A percentile compares a stretch with the other conserved stretches of the same genome.
phyloP scores from a whole-genome alignment of 2,329 filamentous ascomycete species.

The Fonsecaea multimorphosa region DNA sequence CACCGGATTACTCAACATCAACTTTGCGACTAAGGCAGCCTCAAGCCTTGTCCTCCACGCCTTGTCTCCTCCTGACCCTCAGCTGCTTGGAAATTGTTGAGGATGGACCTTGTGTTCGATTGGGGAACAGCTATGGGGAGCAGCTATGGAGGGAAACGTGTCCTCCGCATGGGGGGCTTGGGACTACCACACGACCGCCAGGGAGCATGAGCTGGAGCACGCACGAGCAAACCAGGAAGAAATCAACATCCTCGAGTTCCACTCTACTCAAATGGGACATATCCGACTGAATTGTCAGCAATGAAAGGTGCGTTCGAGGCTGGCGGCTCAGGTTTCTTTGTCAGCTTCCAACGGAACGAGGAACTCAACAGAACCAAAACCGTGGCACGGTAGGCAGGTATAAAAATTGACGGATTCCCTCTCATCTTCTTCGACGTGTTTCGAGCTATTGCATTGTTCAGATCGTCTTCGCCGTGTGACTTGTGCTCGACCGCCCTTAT shows the following conservation, averaged over 20 bases:
- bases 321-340: neutral
- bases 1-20: constrained; percentile 1
- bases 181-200: neutral
- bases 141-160: neutral
- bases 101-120: neutral
- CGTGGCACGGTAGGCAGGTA: neutral
- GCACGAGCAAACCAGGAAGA: neutral
- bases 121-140: neutral
- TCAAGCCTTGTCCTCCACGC: neutral
- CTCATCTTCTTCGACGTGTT: neutral
- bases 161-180: neutral
- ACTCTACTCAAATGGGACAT: neutral
- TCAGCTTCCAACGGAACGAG: neutral
- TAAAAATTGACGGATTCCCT: neutral
- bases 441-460: neutral
- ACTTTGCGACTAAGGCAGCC: neutral
- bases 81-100: neutral
- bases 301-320: neutral
- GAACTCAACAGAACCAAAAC: neutral
- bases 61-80: neutral
- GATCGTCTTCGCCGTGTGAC: neutral
- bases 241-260: neutral
- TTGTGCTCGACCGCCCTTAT: neutral
- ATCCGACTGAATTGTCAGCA: neutral
- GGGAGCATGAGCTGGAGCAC: neutral